These are phyloP conservation scores for Acacia pycnantha DNA, from an alignment of 331 rosid genomes.

Conservation along the genomic window DNA sequence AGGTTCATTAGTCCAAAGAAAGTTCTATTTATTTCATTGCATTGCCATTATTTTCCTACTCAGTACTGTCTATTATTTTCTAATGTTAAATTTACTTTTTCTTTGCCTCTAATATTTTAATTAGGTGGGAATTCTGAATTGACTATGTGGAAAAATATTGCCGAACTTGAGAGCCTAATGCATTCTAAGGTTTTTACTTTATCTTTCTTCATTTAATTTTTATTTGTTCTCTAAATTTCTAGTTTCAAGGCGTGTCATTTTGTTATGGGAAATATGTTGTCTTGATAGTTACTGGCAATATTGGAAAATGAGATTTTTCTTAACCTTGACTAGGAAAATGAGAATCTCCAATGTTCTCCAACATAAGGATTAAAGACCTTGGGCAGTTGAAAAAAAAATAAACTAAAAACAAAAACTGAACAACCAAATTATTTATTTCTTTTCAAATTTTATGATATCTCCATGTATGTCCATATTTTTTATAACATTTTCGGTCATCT, in stretches of 20 bases:
- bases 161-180: slow-evolving; percentile 62
- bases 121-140: slow-evolving; percentile 51
- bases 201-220: neutral
- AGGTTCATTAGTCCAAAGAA: slow-evolving; percentile 41
- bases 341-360: neutral
- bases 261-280: slow-evolving; percentile 21
- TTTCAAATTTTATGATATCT: neutral
- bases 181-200: slow-evolving; percentile 67
- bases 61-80: neutral
- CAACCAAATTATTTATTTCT: neutral
- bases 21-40: slow-evolving; percentile 7
- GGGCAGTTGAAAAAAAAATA: neutral
- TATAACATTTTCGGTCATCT: neutral
- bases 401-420: neutral
- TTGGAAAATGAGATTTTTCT: neutral
- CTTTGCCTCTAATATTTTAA: slow-evolving; percentile 16
- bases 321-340: neutral
- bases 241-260: slow-evolving; percentile 3
- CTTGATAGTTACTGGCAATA: neutral
- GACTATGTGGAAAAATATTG: slow-evolving; percentile 46
- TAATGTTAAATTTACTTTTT: slow-evolving; percentile 13
- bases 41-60: slow-evolving; percentile 4
- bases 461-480: neutral
- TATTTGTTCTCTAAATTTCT: neutral
- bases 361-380: neutral